Percentiles rank a stretch among this genome's conserved stretches.
Conservation (phyloP, 192 early-diverging fungal species). For the Neocallimastix lanati region DNA sequence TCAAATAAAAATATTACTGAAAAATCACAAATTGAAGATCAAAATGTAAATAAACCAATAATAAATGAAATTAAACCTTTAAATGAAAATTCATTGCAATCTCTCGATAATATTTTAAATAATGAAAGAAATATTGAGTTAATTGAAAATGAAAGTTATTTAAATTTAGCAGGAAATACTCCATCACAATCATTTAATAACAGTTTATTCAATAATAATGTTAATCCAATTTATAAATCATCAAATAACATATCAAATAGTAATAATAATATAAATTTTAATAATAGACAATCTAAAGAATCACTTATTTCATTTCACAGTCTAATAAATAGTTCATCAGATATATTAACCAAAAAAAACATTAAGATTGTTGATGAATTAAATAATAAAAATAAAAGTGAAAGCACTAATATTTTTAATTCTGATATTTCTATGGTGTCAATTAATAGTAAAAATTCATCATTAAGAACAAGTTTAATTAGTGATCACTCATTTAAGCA, state of each 20-base stretch:
- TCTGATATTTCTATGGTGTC: background rate
- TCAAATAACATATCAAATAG: background rate
- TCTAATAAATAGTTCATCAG: background rate
- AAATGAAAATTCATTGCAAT: background rate
- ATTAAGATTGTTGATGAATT: background rate
- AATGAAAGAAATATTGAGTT: background rate
- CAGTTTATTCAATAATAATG: background rate
- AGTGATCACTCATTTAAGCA: background rate
- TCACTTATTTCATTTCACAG: background rate
- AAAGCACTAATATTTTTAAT: background rate
- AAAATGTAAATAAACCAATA: background rate
- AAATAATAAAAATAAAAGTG: background rate
- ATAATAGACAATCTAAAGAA: background rate
- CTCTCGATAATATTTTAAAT: background rate
- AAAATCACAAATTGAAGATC: background rate
- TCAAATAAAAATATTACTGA: background rate
- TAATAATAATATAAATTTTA: background rate
- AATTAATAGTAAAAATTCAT: background rate
- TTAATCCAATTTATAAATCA: background rate
- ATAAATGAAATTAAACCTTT: background rate
- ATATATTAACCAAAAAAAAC: background rate
- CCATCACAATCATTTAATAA: background rate
- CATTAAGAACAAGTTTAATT: background rate
- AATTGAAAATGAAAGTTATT: background rate
- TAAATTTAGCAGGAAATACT: background rate